Base-by-base conservation (phyloP, 164 flowering plant species). In the Hamamelis virginiana region DNA sequence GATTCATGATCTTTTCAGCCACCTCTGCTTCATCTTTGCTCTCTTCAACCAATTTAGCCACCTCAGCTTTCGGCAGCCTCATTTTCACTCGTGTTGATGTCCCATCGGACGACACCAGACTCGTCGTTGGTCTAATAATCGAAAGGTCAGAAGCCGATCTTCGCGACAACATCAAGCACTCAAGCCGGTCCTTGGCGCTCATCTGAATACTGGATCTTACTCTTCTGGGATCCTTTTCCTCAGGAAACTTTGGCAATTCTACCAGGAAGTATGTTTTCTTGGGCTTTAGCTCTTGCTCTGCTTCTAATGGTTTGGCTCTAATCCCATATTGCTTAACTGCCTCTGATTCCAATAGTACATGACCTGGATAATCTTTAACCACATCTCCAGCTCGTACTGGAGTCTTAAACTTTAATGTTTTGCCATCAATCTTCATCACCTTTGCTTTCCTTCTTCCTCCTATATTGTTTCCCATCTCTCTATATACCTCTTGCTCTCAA, bases 141-240 rank as follows among this genome's bases (percentile, higher is more conserved):
- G 77, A n/a, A 19, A 82, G 45, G 71, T 82, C 85, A 0, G 85
- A 82, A 21, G 62, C 76, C 11, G 85, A 19, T 33, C 85, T 65
- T 46, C 78, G 60, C 1, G 85, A 77, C 44, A 80, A 57, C 81
- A 75, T 82, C 75, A 82, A 56, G 58, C 65, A 58, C 70, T 82
- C 83, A 0, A 82, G 77, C 69, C 81, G 45, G 56, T 82, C 85
- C 78, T 80, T 78, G 25, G 85, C 85, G 26, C 73, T 55, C 74
- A 74, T 68, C 19, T 66, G 45, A 5, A 66, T 47, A 5, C 50
- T 67, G 27, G 74, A 69, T 10, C 62, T 45, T 1, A 22, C 84
- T 58, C 81, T 69, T 50, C 87, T 72, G 0, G 76, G 74, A 0
- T 9, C 52, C 22, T 52, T 25, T 48, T 59, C 62, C 9, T 48